Conservation (phyloP, 192 early-diverging fungal species). For the Allomyces arbusculus region DNA sequence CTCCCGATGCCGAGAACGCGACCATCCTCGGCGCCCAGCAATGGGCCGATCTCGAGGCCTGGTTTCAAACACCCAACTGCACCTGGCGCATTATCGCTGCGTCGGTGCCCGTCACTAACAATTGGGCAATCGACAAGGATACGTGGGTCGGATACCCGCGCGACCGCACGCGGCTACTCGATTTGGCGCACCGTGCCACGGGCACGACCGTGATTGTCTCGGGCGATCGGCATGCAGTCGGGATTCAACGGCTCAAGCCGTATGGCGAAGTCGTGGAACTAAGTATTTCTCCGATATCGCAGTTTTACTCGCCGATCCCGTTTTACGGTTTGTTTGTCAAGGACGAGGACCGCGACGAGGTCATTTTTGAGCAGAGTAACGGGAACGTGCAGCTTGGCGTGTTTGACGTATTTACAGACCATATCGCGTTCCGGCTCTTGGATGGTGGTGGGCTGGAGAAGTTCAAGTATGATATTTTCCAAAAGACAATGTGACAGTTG, state of each 20-base stretch:
- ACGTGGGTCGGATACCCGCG: slow-evolving; percentile 25
- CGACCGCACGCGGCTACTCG: slow-evolving; percentile 21
- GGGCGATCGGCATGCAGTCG: slow-evolving; percentile 31
- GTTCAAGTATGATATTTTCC: too few species aligned
- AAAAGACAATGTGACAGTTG: too few species aligned
- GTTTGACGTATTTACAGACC: slow-evolving; percentile 10
- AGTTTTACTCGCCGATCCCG: slow-evolving; percentile 22
- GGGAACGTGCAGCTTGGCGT: slow-evolving; percentile 26
- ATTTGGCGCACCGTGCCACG: slow-evolving; percentile 8
- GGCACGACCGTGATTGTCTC: slow-evolving; percentile 21
- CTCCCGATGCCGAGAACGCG: slow-evolving; percentile 2
- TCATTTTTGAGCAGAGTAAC: slow-evolving; percentile 14
- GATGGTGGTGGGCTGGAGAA: too few species aligned
- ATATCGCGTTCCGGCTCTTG: too few species aligned
- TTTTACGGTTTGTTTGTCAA: slow-evolving; percentile 10
- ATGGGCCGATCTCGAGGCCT: slow-evolving; percentile 17
- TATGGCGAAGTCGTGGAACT: slow-evolving; percentile 10
- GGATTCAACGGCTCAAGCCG: slow-evolving; percentile 8
- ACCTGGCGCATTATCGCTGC: slow-evolving; percentile 21
- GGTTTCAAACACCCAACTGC: slow-evolving; percentile 20
- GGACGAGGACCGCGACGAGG: slow-evolving; percentile 10
- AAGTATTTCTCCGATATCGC: slow-evolving; percentile 21
- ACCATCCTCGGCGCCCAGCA: slow-evolving; percentile 21
- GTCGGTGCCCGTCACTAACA: slow-evolving; percentile 19
- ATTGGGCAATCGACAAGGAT: slow-evolving; percentile 20